phyloP scores from a whole-genome alignment of 352 stramenopile species.

The Phytophthora foliorum region DNA sequence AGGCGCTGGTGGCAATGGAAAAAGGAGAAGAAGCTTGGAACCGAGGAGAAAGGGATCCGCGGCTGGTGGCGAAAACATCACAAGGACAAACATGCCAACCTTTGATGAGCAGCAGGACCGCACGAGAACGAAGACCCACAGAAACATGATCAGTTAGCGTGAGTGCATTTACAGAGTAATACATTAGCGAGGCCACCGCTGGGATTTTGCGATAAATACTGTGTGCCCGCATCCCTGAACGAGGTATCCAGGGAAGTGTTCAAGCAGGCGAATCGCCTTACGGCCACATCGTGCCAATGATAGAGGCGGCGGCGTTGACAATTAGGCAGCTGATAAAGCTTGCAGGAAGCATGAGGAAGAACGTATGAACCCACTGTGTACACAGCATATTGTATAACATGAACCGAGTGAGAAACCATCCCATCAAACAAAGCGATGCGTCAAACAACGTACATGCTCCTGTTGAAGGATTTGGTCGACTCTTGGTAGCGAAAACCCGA shows the following conservation, averaged over 20 bases:
- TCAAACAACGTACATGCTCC: conserved; percentile 61
- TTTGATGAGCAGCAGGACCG: conserved; percentile 4
- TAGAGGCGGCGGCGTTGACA: conserved; percentile 75
- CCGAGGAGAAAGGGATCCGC: conserved; percentile 29
- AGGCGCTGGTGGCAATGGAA: conserved; percentile 38
- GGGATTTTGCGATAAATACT: conserved; percentile 39
- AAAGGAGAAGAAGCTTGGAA: conserved; percentile 20
- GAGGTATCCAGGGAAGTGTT: conserved; percentile 7
- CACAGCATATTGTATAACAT: conserved; percentile 18
- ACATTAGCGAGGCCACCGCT: conserved; percentile 36
- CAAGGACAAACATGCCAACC: conserved; percentile 35
- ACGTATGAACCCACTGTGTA: conserved; percentile 77
- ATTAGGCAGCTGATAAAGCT: conserved; percentile 86
- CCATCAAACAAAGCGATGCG: background rate
- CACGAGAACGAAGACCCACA: background rate
- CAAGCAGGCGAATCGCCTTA: conserved; percentile 39
- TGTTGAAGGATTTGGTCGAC: conserved; percentile 81
- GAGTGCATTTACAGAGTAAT: conserved; percentile 44
- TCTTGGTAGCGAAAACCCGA: conserved; percentile 64
- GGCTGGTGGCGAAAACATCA: conserved; percentile 30
- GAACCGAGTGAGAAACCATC: conserved; percentile 18
- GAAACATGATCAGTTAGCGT: conserved; percentile 11
- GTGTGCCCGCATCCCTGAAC: conserved; percentile 17
- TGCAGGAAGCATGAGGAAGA: conserved; percentile 84
- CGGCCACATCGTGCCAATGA: conserved; percentile 84